Evolutionary conservation across 2,329 filamentous ascomycete genomes (phyloP).

Genomic region (Fusarium solani-melongenae): DNA sequence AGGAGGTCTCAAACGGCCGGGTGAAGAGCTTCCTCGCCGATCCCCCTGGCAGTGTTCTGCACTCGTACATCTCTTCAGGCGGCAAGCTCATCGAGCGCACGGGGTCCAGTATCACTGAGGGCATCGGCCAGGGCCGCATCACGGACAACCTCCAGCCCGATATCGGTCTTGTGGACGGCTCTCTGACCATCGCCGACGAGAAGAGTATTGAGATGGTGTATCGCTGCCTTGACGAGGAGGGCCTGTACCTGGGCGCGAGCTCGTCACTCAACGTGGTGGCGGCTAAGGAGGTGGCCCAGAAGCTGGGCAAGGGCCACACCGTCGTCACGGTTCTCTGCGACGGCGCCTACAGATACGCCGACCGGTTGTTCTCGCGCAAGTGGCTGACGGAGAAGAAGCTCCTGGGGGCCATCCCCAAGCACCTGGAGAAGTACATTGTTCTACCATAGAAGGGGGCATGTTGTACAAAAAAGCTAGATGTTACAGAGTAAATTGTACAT

Average conservation of each 20-base stretch:
- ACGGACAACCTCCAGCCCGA: constrained; percentile 95
- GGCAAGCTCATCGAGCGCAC: constrained; percentile 83
- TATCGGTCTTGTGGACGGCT: constrained; percentile 84
- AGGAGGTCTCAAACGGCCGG: constrained; percentile 79
- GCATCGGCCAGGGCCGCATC: constrained; percentile 94
- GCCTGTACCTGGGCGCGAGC: constrained; percentile 93
- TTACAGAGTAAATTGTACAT: constrained; percentile 42
- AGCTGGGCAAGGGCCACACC: constrained; percentile 86
- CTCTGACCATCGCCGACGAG: constrained; percentile 86
- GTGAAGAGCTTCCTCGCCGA: constrained; percentile 94
- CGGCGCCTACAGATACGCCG: constrained; percentile 97
- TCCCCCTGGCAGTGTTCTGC: constrained; percentile 91
- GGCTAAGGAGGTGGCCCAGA: constrained; percentile 92
- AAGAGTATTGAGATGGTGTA: constrained; percentile 99
- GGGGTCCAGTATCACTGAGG: constrained; percentile 94
- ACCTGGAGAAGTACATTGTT: constrained; percentile 93
- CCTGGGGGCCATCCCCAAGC: constrained; percentile 81
- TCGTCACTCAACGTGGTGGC: constrained; percentile 95
- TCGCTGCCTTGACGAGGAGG: constrained; percentile 93
- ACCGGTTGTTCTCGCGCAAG: constrained; percentile 89
- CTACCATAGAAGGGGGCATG: constrained; percentile 67
- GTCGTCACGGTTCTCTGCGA: constrained; percentile 96
- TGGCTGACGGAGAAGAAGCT: constrained; percentile 92
- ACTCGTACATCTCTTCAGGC: constrained; percentile 89
- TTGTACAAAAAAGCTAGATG: constrained; percentile 44